A percentile compares a stretch with the other conserved stretches of the same genome.
Conservation (phyloP, 2,329 filamentous ascomycete genomes). For the Exophiala dermatitidis region DNA sequence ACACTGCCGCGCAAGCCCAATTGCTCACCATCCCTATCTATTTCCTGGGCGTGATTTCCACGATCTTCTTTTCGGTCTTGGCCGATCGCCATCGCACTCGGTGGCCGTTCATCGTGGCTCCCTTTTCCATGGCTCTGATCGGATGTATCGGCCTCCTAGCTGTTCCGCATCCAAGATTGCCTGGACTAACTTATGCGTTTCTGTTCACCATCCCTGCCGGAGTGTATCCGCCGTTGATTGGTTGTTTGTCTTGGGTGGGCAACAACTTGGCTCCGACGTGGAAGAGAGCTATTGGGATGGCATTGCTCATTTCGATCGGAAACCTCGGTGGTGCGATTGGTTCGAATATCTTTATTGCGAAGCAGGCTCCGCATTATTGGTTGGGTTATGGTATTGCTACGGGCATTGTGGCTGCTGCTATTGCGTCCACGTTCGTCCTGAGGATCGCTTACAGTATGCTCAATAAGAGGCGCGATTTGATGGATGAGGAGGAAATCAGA, state of each 20-base stretch:
- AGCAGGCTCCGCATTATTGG: conserved; percentile 19
- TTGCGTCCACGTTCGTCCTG: conserved; percentile 11
- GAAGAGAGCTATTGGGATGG: conserved; percentile 55
- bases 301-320: conserved; percentile 56
- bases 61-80: conserved; percentile 27
- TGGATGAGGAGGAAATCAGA: conserved; percentile 14
- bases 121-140: conserved; percentile 29
- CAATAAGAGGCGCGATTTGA: conserved; percentile 12
- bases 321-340: conserved; percentile 31
- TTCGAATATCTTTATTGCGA: conserved; percentile 19
- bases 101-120: conserved; percentile 33
- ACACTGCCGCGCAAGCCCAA: conserved; percentile 17
- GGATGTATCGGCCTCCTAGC: conserved; percentile 31
- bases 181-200: conserved; percentile 27
- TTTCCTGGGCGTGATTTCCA: conserved; percentile 28
- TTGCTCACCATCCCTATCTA: conserved; percentile 32
- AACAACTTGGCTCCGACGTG: conserved; percentile 53
- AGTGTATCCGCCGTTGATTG: conserved; percentile 41
- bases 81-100: conserved; percentile 29
- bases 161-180: conserved; percentile 22
- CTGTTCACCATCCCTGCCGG: conserved; percentile 31
- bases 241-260: conserved; percentile 49
- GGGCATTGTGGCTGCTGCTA: conserved; percentile 6
- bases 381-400: conserved; percentile 15
- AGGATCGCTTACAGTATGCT: conserved; percentile 1